Evolutionary conservation across 176 grass and related monocot genomes (phyloP).

Genomic region (Poa pratensis): DNA sequence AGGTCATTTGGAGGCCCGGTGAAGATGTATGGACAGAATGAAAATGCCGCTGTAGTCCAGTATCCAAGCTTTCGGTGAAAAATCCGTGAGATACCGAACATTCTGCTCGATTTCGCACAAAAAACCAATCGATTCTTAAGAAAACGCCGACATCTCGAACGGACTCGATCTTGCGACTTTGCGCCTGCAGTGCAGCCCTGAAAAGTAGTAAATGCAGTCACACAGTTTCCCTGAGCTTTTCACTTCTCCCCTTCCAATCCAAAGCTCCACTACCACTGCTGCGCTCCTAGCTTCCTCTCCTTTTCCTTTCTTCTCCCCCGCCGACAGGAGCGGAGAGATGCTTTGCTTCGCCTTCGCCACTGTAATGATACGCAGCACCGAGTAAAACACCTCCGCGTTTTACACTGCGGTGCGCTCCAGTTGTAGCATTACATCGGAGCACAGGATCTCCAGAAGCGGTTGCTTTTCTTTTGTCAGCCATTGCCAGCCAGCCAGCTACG

Average conservation of each 20-base stretch:
- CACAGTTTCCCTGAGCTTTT: slow-evolving; percentile 9
- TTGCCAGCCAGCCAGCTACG: slow-evolving; percentile 40
- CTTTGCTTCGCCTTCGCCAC: slow-evolving; percentile 26
- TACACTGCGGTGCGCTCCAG: background rate
- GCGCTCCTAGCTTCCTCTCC: background rate
- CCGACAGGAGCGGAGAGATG: background rate
- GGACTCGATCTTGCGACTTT: background rate
- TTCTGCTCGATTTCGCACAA: too few species aligned
- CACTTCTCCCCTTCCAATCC: background rate
- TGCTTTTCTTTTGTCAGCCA: slow-evolving; percentile 31
- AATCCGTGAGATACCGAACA: too few species aligned
- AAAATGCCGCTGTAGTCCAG: too few species aligned
- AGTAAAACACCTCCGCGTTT: background rate
- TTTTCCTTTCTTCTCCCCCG: background rate
- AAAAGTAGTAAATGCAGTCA: slow-evolving; percentile 33
- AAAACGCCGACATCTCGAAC: background rate
- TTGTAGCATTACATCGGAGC: background rate
- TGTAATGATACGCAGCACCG: slow-evolving; percentile 2
- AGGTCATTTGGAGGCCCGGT: too few species aligned
- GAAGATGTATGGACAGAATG: too few species aligned
- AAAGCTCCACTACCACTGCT: background rate
- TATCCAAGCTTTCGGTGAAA: too few species aligned
- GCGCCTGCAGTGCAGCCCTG: background rate
- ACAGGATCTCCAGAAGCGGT: slow-evolving; percentile 40
- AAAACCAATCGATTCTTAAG: too few species aligned